Evolutionary conservation across 2,329 filamentous ascomycete species (phyloP), one percentile per base, ranked within the genome.

Genomic region (Talaromyces funiculosus): DNA sequence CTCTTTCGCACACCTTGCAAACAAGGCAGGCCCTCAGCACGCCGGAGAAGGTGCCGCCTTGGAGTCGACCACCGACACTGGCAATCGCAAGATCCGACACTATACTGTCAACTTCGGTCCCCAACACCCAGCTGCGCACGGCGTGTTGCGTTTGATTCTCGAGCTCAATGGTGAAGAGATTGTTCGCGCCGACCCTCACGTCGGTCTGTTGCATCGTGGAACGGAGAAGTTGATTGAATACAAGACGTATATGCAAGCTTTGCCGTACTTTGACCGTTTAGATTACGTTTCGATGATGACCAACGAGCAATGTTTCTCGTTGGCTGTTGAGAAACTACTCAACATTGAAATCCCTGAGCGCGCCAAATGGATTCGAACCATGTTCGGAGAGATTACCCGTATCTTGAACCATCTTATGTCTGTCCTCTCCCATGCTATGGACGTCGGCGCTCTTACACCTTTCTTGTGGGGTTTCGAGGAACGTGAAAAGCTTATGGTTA

Each of bases 231-330:
- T 99, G 80, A 97, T 97, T 79, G 94, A 99, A 83, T 99, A 99
- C 85, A 97, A 96, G 84, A 96, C 93, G 69, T 99, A 99, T 75
- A 85, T 97, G 72, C 94, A 99, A 82, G 94, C 94, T 61, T 82
- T 99, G 73, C 94, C 94, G 60, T 99, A 99, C 82, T 99, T 99
- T 75, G 94, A 99, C 80, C 91, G 94, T 69, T 84, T 99, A 76
- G 94, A 99, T 79, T 99, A 99, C 78, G 92, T 97, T 69, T 97
- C 92, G 71, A 99, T 99, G 95, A 99, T 99, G 94, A 99, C 94
- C 72, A 99, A 99, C 78, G 94, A 99, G 83, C 94, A 99, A 80
- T 96, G 92, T 74, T 99, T 91, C 78, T 86, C 92, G 38, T 84
- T 99, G 67, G 94, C 92, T 20, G 93, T 97, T 60, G 94, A 99